Evolutionary conservation across 495 filamentous ascomycete genomes (phyloP), one percentile per base, ranked within the genome.

Genomic region (Thermochaetoides thermophila): DNA sequence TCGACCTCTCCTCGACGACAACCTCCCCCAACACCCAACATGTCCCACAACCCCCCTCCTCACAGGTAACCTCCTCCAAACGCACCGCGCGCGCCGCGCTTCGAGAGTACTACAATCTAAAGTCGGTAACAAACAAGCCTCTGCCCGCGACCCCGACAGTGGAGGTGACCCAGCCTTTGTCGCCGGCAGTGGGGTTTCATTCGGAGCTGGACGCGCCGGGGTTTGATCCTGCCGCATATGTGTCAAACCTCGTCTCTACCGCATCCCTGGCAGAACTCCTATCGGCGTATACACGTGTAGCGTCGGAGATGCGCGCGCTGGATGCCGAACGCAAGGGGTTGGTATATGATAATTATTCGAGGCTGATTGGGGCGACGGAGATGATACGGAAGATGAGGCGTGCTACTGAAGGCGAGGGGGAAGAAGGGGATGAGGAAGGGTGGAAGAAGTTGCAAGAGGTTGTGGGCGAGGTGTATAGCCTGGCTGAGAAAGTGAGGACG

Each of bases 341-440:
- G 25, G 89, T 97, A 4, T 97, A 97, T 53, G 89, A 97, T 54
- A 97, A 97, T 53, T 97, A 95, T 55, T 82, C 74, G 40, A 96
- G 95, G 61, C 60, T 97, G 46, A 95, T 97, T 40, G 71, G 74
- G 12, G 89, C 89, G 11, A 95, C 91, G 10, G 85, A 93, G 53
- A 96, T 87, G 9, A 97, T 97, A 49, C 70, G 82, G 16, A 42
- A 58, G 57, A 86, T 86, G 81, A 57, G 78, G 23, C 20, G 57
- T 56, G 34, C 58, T 58, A 35, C 39, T 78, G 14, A 65, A 71
- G 40, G 38, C 46, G 18, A 56, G 21, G 21, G 21, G 6, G 11
- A 11, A 24, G 21, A 11, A 58, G 0, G 38, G 66, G 3, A 25
- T n/a, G 4, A 4, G 17, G 30, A 14, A 26, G 21, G 21, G 6